Evolutionary conservation across 2,329 filamentous ascomycete species (phyloP).

Genomic region (Xylaria sp.): DNA sequence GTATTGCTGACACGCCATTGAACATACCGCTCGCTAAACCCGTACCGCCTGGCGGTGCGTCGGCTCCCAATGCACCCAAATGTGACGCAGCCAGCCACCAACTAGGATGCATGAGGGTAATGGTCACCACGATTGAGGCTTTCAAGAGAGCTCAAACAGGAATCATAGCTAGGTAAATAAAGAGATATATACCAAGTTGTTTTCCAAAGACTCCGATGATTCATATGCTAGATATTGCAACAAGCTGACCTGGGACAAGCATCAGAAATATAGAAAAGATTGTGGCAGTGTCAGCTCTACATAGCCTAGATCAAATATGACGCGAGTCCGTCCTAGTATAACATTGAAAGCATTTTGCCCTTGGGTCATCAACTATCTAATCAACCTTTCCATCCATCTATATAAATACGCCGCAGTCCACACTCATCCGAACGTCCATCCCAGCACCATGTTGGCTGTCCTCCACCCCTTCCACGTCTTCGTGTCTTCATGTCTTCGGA

Average conservation of each 20-base stretch:
- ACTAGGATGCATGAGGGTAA: no score
- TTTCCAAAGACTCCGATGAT: background rate
- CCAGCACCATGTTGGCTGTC: no score
- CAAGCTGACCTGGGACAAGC: background rate
- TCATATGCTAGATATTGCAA: background rate
- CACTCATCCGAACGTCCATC: background rate
- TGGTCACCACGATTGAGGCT: no score
- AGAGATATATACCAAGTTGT: background rate
- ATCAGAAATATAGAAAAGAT: background rate
- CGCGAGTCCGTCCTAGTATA: background rate
- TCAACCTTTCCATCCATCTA: background rate
- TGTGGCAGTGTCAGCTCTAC: background rate
- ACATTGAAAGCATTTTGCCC: background rate
- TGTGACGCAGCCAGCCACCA: no score
- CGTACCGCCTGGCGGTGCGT: no score
- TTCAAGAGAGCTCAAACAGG: no score
- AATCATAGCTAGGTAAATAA: no score
- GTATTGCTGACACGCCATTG: no score
- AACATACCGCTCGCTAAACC: no score
- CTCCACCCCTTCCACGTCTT: no score
- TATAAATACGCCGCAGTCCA: background rate
- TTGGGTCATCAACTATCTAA: background rate
- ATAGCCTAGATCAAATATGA: background rate
- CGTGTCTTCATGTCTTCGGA: no score
- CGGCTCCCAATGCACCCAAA: no score